Conservation (phyloP, 2,329 filamentous ascomycete genomes). For the Trichoderma guizhouense region DNA sequence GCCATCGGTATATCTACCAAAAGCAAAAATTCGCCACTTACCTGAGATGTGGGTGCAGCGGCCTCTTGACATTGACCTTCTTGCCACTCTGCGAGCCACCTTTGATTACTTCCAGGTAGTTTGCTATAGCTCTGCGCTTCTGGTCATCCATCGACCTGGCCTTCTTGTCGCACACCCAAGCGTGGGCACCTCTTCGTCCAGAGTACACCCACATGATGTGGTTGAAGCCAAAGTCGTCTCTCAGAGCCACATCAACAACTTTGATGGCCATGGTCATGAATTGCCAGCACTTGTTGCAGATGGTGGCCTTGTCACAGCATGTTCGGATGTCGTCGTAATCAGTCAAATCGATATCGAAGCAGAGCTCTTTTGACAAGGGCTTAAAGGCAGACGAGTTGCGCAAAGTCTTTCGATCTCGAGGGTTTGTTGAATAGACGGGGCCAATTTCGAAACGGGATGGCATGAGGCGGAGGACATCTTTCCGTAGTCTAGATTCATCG, state of each 20-base stretch:
- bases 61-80: slow-evolving; percentile 77
- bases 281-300: slow-evolving; percentile 91
- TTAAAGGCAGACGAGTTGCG: slow-evolving; percentile 78
- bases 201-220: slow-evolving; percentile 99
- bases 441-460: slow-evolving; percentile 97
- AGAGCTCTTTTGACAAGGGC: slow-evolving; percentile 86
- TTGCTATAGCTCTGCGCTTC: slow-evolving; percentile 78
- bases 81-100: slow-evolving; percentile 84
- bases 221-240: slow-evolving; percentile 93
- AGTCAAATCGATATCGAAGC: slow-evolving; percentile 99
- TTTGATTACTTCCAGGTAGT: slow-evolving; percentile 86
- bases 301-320: slow-evolving; percentile 89
- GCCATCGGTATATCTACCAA: neutral
- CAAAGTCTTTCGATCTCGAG: slow-evolving; percentile 85
- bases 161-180: slow-evolving; percentile 92
- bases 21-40: slow-evolving; percentile 33
- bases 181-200: slow-evolving; percentile 91
- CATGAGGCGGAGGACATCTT: slow-evolving; percentile 83
- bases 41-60: slow-evolving; percentile 84
- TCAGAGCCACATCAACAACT: slow-evolving; percentile 79
- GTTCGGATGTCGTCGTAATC: slow-evolving; percentile 97
- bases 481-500: slow-evolving; percentile 62
- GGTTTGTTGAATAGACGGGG: slow-evolving; percentile 92
- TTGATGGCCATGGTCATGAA: slow-evolving; percentile 99
- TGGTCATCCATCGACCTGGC: slow-evolving; percentile 82